phyloP scores from a whole-genome alignment of 2,329 filamentous ascomycete genomes.

The Eutypella sp. region DNA sequence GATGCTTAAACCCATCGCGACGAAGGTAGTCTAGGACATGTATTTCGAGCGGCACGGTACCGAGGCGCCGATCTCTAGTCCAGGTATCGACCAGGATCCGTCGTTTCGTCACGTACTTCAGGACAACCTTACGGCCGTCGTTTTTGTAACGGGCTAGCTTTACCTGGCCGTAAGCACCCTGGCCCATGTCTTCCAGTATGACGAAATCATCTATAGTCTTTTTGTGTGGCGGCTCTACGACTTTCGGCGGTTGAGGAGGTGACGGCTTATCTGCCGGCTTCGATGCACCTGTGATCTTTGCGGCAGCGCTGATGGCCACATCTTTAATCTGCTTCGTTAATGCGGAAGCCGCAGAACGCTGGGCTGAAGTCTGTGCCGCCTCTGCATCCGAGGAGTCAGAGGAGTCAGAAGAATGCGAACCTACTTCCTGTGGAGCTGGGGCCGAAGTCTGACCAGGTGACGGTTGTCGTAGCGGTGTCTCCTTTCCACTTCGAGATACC shows the following conservation, averaged over 20 bases:
- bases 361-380: slow-evolving; percentile 36
- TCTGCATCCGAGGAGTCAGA: slow-evolving; percentile 54
- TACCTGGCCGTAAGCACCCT: slow-evolving; percentile 95
- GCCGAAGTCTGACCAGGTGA: slow-evolving; percentile 67
- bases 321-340: slow-evolving; percentile 55
- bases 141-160: slow-evolving; percentile 87
- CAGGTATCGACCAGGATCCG: slow-evolving; percentile 97
- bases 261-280: slow-evolving; percentile 20
- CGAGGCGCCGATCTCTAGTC: slow-evolving; percentile 88
- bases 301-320: slow-evolving; percentile 50
- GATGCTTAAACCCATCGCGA: slow-evolving; percentile 61
- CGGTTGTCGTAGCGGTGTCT: slow-evolving; percentile 72
- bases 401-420: slow-evolving; percentile 51
- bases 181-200: slow-evolving; percentile 96
- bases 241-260: slow-evolving; percentile 29
- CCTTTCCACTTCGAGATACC: slow-evolving; percentile 56
- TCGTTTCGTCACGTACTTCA: slow-evolving; percentile 97
- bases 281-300: slow-evolving; percentile 41
- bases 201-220: slow-evolving; percentile 86
- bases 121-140: slow-evolving; percentile 75
- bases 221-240: slow-evolving; percentile 47
- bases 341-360: slow-evolving; percentile 37
- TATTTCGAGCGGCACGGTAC: slow-evolving; percentile 93
- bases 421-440: slow-evolving; percentile 52
- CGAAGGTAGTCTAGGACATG: slow-evolving; percentile 93